These are phyloP conservation scores for Pseudonitzschia pungens DNA, from an alignment of 108 stramenopile genomes.

Conservation along the genomic window DNA sequence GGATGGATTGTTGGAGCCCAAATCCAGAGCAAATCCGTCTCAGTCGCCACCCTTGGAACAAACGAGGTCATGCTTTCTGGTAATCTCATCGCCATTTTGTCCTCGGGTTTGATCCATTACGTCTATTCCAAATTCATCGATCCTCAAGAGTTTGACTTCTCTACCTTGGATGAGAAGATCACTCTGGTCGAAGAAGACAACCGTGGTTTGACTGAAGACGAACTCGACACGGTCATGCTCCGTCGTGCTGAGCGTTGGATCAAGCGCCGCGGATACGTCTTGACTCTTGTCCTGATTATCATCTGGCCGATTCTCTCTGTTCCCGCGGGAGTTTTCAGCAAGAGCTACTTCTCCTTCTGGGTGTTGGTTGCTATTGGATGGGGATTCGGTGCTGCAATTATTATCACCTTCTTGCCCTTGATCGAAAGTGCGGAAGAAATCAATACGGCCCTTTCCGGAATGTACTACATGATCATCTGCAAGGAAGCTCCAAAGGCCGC, in stretches of 20 bases:
- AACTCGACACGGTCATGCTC: conserved; percentile 60
- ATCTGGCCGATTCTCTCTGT: conserved; percentile 87
- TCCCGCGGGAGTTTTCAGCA: conserved; percentile 84
- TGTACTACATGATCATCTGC: conserved; percentile 22
- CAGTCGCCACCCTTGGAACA: conserved; percentile 70
- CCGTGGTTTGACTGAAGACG: conserved; percentile 56
- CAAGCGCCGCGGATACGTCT: conserved; percentile 70
- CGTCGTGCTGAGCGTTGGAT: conserved; percentile 74
- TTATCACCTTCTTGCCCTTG: conserved; percentile 78
- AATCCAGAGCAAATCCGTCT: conserved; percentile 54
- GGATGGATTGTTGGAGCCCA: conserved; percentile 78
- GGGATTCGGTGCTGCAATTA: conserved; percentile 82
- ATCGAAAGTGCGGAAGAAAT: conserved; percentile 72
- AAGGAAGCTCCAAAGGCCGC: conserved; percentile 6
- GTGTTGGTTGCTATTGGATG: conserved; percentile 84
- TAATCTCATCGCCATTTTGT: conserved; percentile 87
- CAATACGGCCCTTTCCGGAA: conserved; percentile 49
- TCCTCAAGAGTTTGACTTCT: conserved; percentile 86
- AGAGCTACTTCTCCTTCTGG: conserved; percentile 90
- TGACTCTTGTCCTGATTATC: conserved; percentile 82
- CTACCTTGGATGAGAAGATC: conserved; percentile 55
- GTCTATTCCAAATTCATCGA: conserved; percentile 69
- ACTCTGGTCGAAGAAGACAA: conserved; percentile 74
- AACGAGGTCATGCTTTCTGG: conserved; percentile 90
- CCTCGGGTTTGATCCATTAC: conserved; percentile 70